Evolutionary conservation across 2,329 filamentous ascomycete species (phyloP).

Genomic region (Colletotrichum camelliae): DNA sequence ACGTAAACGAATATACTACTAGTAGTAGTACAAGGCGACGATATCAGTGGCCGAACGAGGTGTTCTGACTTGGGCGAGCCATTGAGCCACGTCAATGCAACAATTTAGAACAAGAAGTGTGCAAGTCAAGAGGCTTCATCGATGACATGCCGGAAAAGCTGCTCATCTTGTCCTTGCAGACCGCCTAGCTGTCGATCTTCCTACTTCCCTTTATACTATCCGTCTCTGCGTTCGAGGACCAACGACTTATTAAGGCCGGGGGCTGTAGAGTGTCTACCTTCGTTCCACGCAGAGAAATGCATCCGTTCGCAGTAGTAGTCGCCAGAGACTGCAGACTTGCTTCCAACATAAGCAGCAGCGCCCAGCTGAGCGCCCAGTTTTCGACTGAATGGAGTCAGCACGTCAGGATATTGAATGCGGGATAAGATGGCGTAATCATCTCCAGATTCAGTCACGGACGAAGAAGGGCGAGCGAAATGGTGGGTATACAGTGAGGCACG

Average conservation of each 20-base stretch:
- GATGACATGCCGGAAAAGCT: rapidly evolving
- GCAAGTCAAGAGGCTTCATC: too few relatives aligned
- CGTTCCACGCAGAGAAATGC: background rate
- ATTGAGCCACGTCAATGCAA: background rate
- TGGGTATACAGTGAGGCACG: too few relatives aligned
- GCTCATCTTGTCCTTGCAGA: background rate
- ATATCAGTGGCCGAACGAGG: background rate
- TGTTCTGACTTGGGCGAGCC: background rate
- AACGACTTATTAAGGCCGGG: background rate
- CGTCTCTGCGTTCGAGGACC: background rate
- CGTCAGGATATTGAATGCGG: rapidly evolving
- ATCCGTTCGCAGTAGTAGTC: too few relatives aligned
- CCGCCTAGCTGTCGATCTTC: background rate
- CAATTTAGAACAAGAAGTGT: background rate
- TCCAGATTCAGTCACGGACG: rapidly evolving
- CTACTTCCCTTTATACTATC: background rate
- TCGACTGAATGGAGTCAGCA: background rate
- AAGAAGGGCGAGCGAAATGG: background rate
- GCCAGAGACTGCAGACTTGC: too few relatives aligned
- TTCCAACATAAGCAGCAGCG: too few relatives aligned
- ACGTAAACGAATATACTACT: background rate
- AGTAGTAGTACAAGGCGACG: background rate
- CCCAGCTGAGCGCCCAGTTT: background rate
- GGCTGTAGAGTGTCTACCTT: background rate
- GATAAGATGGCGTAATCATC: background rate